Conservation (phyloP, 108 stramenopile genomes). For the Conticribra guillardii region DNA sequence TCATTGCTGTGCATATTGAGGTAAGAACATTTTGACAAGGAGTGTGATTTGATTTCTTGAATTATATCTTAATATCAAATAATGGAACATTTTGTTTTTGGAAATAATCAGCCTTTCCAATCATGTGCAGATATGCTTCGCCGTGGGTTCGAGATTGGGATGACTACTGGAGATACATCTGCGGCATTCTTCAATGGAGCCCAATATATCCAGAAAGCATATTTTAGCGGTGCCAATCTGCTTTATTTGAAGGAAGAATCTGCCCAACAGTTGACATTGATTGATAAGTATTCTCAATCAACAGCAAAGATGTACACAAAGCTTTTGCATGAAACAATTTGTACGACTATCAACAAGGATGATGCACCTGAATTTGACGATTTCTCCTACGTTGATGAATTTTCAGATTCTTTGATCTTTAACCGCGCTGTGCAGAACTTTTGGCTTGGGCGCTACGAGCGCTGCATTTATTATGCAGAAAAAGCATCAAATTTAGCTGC, state of each 20-base stretch:
- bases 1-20: too few relatives aligned
- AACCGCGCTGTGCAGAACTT: neutral
- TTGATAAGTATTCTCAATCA: too few relatives aligned
- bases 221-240: too few relatives aligned
- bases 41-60: too few relatives aligned
- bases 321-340: neutral
- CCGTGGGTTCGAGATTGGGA: neutral
- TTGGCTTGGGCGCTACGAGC: constrained; percentile 11
- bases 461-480: neutral
- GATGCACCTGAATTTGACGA: neutral
- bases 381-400: too few relatives aligned
- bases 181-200: neutral
- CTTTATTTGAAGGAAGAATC: too few relatives aligned
- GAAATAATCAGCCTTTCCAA: neutral
- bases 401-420: neutral
- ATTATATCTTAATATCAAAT: too few relatives aligned
- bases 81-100: too few relatives aligned
- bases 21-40: too few relatives aligned
- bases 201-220: neutral
- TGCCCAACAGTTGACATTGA: too few relatives aligned
- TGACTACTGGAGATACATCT: neutral
- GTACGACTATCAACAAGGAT: neutral
- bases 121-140: neutral
- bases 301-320: too few relatives aligned
- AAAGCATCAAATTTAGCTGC: neutral